Conservation (phyloP, 768 basidiomycete species). For the Naganishia friedmannii region DNA sequence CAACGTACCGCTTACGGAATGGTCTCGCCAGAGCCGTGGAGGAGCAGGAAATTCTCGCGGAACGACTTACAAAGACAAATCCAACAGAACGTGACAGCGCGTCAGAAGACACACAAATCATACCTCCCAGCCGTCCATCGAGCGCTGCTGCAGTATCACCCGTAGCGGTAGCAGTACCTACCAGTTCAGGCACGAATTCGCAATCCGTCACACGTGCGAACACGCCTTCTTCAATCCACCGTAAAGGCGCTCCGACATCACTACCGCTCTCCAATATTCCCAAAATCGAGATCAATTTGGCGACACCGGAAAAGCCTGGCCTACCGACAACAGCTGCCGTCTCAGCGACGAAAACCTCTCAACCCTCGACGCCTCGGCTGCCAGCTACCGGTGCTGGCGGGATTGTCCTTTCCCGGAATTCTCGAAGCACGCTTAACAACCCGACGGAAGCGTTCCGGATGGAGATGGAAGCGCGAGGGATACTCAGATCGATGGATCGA, state of each 20-base stretch:
- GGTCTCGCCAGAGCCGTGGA: constrained; percentile 26
- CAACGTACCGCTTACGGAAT: constrained; percentile 26
- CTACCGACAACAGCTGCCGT: not conserved
- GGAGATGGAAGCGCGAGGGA: constrained; percentile 23
- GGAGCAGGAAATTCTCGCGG: constrained; percentile 24
- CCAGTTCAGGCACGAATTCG: constrained; percentile 6
- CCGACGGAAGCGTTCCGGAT: constrained; percentile 5
- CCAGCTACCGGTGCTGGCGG: not conserved
- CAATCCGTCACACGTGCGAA: constrained; percentile 4
- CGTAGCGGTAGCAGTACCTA: not conserved
- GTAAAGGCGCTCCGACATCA: constrained; percentile 4
- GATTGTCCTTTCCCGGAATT: not conserved
- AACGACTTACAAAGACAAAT: not conserved
- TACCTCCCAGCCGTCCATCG: not conserved
- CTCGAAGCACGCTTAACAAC: not conserved
- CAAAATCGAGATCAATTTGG: constrained; percentile 14
- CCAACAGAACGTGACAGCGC: not conserved
- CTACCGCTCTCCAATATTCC: constrained; percentile 14
- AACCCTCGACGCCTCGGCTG: not conserved
- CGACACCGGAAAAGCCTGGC: not conserved
- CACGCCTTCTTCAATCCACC: not conserved
- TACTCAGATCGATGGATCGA: constrained; percentile 24
- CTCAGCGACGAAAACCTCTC: not conserved
- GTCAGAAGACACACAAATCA: not conserved
- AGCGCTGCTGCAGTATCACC: not conserved